phyloP scores from a whole-genome alignment of 176 grass and related monocot genomes.

The Echinochloa phyllopogon region DNA sequence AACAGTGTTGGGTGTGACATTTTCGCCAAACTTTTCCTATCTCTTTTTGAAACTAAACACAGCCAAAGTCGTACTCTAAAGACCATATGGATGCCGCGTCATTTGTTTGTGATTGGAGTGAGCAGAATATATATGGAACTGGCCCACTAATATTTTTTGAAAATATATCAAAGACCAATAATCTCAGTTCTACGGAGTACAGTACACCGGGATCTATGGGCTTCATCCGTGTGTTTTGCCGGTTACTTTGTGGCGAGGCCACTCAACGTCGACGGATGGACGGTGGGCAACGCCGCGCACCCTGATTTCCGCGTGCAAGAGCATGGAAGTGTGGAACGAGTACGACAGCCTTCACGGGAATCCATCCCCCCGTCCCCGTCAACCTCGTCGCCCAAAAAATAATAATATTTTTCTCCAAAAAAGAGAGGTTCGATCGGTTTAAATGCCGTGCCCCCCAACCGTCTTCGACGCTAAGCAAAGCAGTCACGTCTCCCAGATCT shows the following conservation, averaged over 20 bases:
- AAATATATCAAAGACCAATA: no score
- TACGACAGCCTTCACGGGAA: neutral
- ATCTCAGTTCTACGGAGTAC: no score
- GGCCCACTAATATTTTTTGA: no score
- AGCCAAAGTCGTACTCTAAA: no score
- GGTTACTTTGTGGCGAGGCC: neutral
- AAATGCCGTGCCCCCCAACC: conserved; percentile 2
- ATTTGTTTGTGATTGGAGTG: no score
- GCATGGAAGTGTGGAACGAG: neutral
- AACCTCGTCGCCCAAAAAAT: neutral
- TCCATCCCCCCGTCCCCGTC: neutral
- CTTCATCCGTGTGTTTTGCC: neutral
- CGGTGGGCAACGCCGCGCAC: neutral
- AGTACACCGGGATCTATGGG: neutral
- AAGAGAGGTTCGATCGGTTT: neutral
- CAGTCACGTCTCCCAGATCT: conserved; percentile 19
- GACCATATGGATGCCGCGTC: no score
- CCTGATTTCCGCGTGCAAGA: conserved; percentile 15
- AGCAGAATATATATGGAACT: no score
- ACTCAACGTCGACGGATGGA: neutral
- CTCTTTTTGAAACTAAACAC: no score
- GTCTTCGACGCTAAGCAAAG: neutral
- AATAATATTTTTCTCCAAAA: neutral
- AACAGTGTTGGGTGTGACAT: no score
- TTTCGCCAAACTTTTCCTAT: no score